Conservation (phyloP, 805 yeast genomes). For the Phaffomyces thermotolerans region DNA sequence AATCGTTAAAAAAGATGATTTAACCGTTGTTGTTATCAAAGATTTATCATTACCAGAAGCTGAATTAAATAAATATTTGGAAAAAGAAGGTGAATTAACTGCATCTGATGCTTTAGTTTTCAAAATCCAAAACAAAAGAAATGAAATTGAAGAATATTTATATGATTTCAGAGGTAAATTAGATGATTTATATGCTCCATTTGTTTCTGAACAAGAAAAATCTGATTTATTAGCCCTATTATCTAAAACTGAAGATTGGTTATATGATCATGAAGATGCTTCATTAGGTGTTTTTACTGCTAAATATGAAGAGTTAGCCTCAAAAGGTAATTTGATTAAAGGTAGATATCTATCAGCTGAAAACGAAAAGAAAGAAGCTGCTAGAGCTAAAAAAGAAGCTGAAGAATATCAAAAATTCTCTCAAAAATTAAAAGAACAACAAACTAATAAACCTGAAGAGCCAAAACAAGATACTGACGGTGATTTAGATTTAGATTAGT, state of each 20-base stretch:
- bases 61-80: conserved; percentile 55
- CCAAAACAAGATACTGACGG: conserved; percentile 31
- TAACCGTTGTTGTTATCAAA: conserved; percentile 45
- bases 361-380: conserved; percentile 90
- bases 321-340: conserved; percentile 88
- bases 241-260: conserved; percentile 92
- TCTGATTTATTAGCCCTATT: conserved; percentile 64
- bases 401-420: conserved; percentile 42
- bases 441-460: conserved; percentile 15
- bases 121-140: conserved; percentile 98
- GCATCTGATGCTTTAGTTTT: conserved; percentile 94
- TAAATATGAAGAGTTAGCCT: conserved; percentile 93
- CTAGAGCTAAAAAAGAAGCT: conserved; percentile 82
- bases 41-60: conserved; percentile 56
- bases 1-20: conserved; percentile 83
- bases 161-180: conserved; percentile 95
- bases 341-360: conserved; percentile 92
- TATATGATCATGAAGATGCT: conserved; percentile 95
- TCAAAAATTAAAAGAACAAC: conserved; percentile 27
- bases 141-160: conserved; percentile 96
- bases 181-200: conserved; percentile 82
- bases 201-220: conserved; percentile 91
- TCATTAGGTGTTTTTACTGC: conserved; percentile 96
- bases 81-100: conserved; percentile 77
- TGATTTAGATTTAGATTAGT: conserved; percentile 32